A percentile compares a stretch with the other conserved stretches of the same genome.
Conservation (phyloP, 106 monocot genomes). For the Phalaenopsis aphrodite region DNA sequence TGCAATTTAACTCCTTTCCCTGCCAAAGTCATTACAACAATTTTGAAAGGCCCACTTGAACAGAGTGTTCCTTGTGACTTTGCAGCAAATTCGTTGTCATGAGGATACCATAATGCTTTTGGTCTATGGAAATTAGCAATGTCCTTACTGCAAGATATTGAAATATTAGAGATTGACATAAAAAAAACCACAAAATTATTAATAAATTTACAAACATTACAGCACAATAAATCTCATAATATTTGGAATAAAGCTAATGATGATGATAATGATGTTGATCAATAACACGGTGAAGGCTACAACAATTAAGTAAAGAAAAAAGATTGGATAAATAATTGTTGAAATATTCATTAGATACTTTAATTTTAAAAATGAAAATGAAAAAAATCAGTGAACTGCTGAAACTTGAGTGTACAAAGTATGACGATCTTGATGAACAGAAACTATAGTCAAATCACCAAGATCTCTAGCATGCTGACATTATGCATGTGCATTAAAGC, state of each 20-base stretch:
- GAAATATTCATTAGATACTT: slow-evolving; percentile 1
- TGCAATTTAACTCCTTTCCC: slow-evolving; percentile 66
- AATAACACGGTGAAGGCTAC: background rate
- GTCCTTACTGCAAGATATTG: slow-evolving; percentile 65
- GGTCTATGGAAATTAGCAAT: slow-evolving; percentile 93
- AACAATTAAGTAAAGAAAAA: background rate
- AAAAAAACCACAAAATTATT: background rate
- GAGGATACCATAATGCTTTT: slow-evolving; percentile 89
- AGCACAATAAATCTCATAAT: background rate
- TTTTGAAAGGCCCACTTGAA: slow-evolving; percentile 50
- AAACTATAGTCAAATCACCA: background rate
- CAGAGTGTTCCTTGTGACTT: slow-evolving; percentile 41
- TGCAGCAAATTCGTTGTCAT: slow-evolving; percentile 55
- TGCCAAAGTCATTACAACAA: slow-evolving; percentile 56
- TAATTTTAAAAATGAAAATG: background rate
- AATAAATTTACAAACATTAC: background rate
- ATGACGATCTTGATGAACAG: background rate
- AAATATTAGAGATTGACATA: background rate
- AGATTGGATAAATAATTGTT: background rate
- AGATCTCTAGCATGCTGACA: background rate
- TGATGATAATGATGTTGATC: background rate
- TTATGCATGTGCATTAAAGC: background rate
- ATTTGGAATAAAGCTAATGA: background rate
- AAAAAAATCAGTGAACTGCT: background rate
- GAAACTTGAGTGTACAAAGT: background rate